A percentile compares a stretch with the other conserved stretches of the same genome.
Evolutionary conservation across 2,329 filamentous ascomycete species (phyloP).

Genomic region (Chaetothyriales sp.): DNA sequence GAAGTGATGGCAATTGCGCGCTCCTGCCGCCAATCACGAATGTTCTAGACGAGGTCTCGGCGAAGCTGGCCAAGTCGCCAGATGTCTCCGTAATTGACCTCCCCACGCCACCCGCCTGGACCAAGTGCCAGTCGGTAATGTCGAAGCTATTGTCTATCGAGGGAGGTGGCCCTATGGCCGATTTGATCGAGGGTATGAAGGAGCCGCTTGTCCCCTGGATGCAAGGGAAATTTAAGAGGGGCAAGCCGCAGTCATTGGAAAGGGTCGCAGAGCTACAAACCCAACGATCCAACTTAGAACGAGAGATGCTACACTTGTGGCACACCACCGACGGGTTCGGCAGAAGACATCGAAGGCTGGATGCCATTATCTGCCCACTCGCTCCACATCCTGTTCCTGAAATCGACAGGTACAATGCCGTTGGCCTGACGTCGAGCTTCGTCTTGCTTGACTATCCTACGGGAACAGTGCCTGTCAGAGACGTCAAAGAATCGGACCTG

Average conservation of each 20-base stretch:
- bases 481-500: slow-evolving; percentile 37
- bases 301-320: slow-evolving; percentile 46
- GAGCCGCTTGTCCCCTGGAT: slow-evolving; percentile 51
- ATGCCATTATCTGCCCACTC: slow-evolving; percentile 50
- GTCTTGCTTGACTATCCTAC: slow-evolving; percentile 51
- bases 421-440: slow-evolving; percentile 49
- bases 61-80: slow-evolving; percentile 19
- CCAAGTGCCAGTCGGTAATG: slow-evolving; percentile 42
- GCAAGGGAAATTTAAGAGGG: slow-evolving; percentile 36
- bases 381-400: slow-evolving; percentile 51
- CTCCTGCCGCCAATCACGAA: slow-evolving; percentile 29
- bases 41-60: slow-evolving; percentile 27
- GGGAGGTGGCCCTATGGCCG: slow-evolving; percentile 42
- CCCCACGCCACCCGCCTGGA: slow-evolving; percentile 38
- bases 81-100: slow-evolving; percentile 48
- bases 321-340: slow-evolving; percentile 19
- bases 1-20: slow-evolving; percentile 27
- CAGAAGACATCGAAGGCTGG: slow-evolving; percentile 32
- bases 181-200: slow-evolving; percentile 40
- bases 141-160: slow-evolving; percentile 47
- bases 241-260: slow-evolving; percentile 33
- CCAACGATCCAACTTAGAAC: slow-evolving; percentile 38
- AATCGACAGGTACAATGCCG: slow-evolving; percentile 49
- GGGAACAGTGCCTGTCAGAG: slow-evolving; percentile 42
- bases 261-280: slow-evolving; percentile 41